A percentile compares a stretch with the other conserved stretches of the same genome.
These are phyloP conservation scores for Beauveria varroae DNA, from an alignment of 2,329 filamentous ascomycete species.

Conservation along the genomic window DNA sequence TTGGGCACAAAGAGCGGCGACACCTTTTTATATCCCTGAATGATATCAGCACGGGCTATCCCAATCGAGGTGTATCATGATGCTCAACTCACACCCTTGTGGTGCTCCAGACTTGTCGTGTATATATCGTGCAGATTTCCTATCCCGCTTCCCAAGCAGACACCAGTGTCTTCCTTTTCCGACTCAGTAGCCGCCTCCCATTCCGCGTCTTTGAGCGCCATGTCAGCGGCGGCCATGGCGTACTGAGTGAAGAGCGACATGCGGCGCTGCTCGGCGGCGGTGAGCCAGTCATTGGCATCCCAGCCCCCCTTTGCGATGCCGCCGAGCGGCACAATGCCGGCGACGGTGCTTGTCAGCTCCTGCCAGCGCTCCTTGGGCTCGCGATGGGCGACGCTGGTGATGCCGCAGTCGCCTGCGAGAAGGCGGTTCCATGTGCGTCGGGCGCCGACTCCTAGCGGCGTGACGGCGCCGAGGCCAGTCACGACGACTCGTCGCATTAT, in stretches of 20 bases:
- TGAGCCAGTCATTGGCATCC: conserved; percentile 48
- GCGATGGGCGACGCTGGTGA: conserved; percentile 62
- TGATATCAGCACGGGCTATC: background rate
- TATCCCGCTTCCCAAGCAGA: conserved; percentile 92
- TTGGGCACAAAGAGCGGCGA: conserved; percentile 91
- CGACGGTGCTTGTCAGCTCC: conserved; percentile 74
- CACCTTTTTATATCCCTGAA: conserved; percentile 81
- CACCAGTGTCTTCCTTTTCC: conserved; percentile 70
- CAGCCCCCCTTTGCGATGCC: conserved; percentile 34
- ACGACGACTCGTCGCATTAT: conserved; percentile 69
- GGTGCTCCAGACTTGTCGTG: conserved; percentile 69
- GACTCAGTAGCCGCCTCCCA: conserved; percentile 58
- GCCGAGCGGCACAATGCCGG: conserved; percentile 64
- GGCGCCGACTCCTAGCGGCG: conserved; percentile 74
- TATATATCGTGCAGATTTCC: conserved; percentile 91
- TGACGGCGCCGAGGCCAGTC: conserved; percentile 74
- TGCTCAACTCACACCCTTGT: conserved; percentile 52
- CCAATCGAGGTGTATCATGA: background rate
- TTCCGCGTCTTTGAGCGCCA: conserved; percentile 75
- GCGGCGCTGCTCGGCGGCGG: conserved; percentile 53
- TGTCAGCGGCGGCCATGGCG: conserved; percentile 75
- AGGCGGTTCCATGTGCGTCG: conserved; percentile 74
- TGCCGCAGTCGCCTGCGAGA: conserved; percentile 70
- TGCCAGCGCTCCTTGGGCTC: conserved; percentile 53
- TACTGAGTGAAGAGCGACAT: conserved; percentile 93